These are phyloP conservation scores for Aspergillus asperescens DNA, from an alignment of 495 filamentous ascomycete genomes.

Conservation along the genomic window DNA sequence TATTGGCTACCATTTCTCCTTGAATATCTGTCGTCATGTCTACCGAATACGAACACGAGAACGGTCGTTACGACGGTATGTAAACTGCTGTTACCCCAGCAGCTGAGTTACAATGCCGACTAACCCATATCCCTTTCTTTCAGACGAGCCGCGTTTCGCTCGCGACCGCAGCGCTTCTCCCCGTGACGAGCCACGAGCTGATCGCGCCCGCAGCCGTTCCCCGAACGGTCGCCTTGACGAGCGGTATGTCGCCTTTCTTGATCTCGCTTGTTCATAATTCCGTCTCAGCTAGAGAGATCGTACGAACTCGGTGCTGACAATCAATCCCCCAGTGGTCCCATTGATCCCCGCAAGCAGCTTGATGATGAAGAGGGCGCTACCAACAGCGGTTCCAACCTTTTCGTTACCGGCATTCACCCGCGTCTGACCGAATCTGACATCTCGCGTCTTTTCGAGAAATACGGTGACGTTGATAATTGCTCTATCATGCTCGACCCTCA, in stretches of 20 bases:
- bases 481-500: constrained; percentile 99
- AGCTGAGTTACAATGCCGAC: constrained; percentile 16
- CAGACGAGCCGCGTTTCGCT: constrained; percentile 75
- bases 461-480: constrained; percentile 96
- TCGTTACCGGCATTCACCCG: constrained; percentile 97
- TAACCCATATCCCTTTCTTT: constrained; percentile 17
- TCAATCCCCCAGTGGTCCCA: constrained; percentile 23
- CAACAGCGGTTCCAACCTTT: constrained; percentile 96
- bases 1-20: constrained; percentile 13
- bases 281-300: not conserved
- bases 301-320: not conserved
- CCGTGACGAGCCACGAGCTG: constrained; percentile 65
- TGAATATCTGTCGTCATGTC: constrained; percentile 34
- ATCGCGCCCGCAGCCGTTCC: constrained; percentile 71
- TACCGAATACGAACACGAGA: constrained; percentile 85
- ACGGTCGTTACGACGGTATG: constrained; percentile 82
- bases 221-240: constrained; percentile 61
- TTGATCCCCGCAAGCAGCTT: constrained; percentile 43
- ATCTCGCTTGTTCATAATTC: not conserved
- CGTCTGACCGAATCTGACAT: constrained; percentile 88
- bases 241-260: constrained; percentile 56
- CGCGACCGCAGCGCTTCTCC: constrained; percentile 92
- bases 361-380: constrained; percentile 74
- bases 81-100: constrained; percentile 18
- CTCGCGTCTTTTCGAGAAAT: constrained; percentile 94